Evolutionary conservation across 139 green algal species (phyloP), one percentile per base, ranked within the genome.

Genomic region (Volvox reticuliferus): DNA sequence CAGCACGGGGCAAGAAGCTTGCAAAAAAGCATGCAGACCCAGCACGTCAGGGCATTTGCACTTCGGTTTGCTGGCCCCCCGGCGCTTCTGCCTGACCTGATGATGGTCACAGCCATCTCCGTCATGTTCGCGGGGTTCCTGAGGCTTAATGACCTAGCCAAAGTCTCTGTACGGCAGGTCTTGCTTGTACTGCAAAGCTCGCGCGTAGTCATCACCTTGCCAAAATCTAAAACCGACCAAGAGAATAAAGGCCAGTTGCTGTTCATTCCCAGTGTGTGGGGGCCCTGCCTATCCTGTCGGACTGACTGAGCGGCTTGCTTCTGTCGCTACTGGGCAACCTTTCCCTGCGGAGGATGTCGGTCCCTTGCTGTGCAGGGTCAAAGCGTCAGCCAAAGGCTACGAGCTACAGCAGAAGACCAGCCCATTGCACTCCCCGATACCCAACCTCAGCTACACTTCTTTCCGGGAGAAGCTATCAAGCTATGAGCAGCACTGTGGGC

Each of bases 121-220:
- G 17, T 88, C 83, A 88, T 88, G 83, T 79, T 79, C 82, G 17
- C 63, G 1, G 63, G 63, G 13, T 88, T 88, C 82, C 18, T 88
- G 24, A 62, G 82, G 2, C 63, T 88, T 63, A 33, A 88, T 21
- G 32, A 78, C 82, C 16, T 22, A 12, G 33, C 62, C 18, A 63
- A 78, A 65, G 32, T 88, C 28, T 35, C 32, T 33, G 82, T 87
- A 19, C 80, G 75, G 19, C 30, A 44, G 28, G 80, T 76, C 61
- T 61, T 87, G 55, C 61, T 87, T 18, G 16, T 76, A 1, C 63
- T 87, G n/a, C 30, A 17, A 20, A 26, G 19, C 12, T 37, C 37
- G 1, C 80, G 50, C 55, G 75, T 87, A 30, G 80, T 55, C 0
- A n/a, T 87, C 18, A 76, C 75, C 55, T 76, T 87, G 55, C 80